Percentiles rank a stretch among this genome's conserved stretches.
Evolutionary conservation across 331 rosid species (phyloP).

Genomic region (Quercus phellos): DNA sequence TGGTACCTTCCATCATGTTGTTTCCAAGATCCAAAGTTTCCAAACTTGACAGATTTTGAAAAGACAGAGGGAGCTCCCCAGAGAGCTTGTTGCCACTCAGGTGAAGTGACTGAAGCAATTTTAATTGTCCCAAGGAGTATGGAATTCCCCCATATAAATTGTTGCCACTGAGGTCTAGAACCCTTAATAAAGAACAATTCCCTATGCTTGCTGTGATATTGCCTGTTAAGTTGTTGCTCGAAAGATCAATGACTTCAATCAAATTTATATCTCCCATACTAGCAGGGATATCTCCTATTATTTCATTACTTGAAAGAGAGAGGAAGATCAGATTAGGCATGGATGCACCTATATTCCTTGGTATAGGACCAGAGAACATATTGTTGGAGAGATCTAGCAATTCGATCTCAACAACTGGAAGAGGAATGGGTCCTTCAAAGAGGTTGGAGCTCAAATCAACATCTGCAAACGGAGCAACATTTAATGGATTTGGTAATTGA

Average conservation of each 20-base stretch:
- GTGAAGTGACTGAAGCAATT: constrained; percentile 26
- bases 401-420: background rate
- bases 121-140: constrained; percentile 21
- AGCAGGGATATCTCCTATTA: constrained; percentile 34
- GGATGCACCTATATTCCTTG: constrained; percentile 10
- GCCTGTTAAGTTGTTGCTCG: constrained; percentile 34
- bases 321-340: constrained; percentile 9
- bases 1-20: constrained; percentile 22
- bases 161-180: constrained; percentile 27
- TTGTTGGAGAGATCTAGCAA: constrained; percentile 38
- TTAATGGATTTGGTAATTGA: constrained; percentile 24
- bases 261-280: constrained; percentile 1
- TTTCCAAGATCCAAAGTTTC: constrained; percentile 37
- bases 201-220: constrained; percentile 30
- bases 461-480: background rate
- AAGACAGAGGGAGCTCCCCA: constrained; percentile 27
- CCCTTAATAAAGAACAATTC: constrained; percentile 10
- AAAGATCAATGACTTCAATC: constrained; percentile 26
- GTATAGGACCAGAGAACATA: constrained; percentile 31
- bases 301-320: constrained; percentile 33
- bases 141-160: constrained; percentile 27
- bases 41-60: constrained; percentile 30
- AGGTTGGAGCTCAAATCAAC: constrained; percentile 35
- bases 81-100: constrained; percentile 27
- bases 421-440: constrained; percentile 29